Conservation (phyloP, 345 rosid genomes). For the Alliaria petiolata region DNA sequence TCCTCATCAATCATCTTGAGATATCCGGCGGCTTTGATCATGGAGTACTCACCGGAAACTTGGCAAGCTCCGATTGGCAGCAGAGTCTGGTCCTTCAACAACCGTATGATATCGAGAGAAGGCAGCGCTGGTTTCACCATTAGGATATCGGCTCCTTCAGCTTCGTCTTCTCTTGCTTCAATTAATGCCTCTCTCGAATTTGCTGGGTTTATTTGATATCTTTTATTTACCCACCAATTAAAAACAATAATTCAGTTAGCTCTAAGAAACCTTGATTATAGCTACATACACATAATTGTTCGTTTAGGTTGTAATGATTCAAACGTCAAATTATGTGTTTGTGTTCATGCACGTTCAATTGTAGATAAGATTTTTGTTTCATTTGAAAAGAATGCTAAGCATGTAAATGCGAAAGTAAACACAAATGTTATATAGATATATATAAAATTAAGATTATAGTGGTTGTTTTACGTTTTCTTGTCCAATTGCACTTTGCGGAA, state of each 20-base stretch:
- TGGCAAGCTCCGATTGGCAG: slow-evolving; percentile 89
- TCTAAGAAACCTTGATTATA: slow-evolving; percentile 4
- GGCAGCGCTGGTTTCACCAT: slow-evolving; percentile 94
- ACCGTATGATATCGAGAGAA: slow-evolving; percentile 85
- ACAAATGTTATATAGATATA: too few relatives aligned
- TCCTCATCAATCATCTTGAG: slow-evolving; percentile 88
- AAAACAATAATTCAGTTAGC: too few relatives aligned
- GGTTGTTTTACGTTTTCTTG: slow-evolving; percentile 90
- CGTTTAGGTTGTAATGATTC: too few relatives aligned
- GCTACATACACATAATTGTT: too few relatives aligned
- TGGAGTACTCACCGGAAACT: slow-evolving; percentile 76
- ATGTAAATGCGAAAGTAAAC: background rate
- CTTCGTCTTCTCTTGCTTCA: slow-evolving; percentile 73
- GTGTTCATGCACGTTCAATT: too few relatives aligned
- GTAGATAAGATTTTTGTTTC: too few relatives aligned
- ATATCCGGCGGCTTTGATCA: too few relatives aligned
- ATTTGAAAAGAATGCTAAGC: too few relatives aligned
- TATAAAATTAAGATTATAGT: slow-evolving; percentile 6
- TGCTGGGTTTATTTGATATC: slow-evolving; percentile 95
- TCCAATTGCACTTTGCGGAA: slow-evolving; percentile 75
- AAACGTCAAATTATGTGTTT: too few relatives aligned
- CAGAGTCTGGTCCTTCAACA: slow-evolving; percentile 61
- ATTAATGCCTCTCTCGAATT: slow-evolving; percentile 85
- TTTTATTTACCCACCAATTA: slow-evolving; percentile 27
- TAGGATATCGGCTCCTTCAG: slow-evolving; percentile 96